Conservation (phyloP, 805 yeast species). For the Metschnikowia dekortorum region DNA sequence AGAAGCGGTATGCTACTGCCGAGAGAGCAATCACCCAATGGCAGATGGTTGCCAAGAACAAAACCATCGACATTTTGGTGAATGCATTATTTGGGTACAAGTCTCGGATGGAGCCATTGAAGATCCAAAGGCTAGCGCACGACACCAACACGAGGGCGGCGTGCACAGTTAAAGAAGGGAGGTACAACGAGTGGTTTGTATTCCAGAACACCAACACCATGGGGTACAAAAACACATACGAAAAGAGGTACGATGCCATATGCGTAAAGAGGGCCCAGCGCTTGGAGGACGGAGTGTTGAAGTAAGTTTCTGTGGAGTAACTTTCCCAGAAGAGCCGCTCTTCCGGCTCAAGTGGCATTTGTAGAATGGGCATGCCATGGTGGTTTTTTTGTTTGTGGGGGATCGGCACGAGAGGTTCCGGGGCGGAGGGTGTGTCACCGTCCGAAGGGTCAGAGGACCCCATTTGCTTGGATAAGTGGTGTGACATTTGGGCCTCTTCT, state of each 20-base stretch:
- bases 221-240: slow-evolving; percentile 63
- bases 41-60: slow-evolving; percentile 47
- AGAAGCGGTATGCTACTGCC: slow-evolving; percentile 40
- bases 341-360: slow-evolving; percentile 61
- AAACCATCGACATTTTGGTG: slow-evolving; percentile 56
- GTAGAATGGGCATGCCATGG: slow-evolving; percentile 75
- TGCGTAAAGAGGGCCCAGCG: slow-evolving; percentile 55
- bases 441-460: background rate
- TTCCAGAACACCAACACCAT: slow-evolving; percentile 60
- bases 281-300: slow-evolving; percentile 49
- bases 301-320: slow-evolving; percentile 74
- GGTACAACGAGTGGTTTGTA: slow-evolving; percentile 45
- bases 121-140: slow-evolving; percentile 51
- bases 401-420: slow-evolving; percentile 18
- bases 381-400: slow-evolving; percentile 38
- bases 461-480: background rate
- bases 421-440: background rate
- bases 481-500: background rate
- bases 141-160: slow-evolving; percentile 45
- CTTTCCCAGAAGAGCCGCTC: slow-evolving; percentile 74
- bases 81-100: slow-evolving; percentile 79
- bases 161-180: slow-evolving; percentile 35
- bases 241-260: slow-evolving; percentile 36
- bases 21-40: slow-evolving; percentile 57
- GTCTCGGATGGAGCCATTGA: slow-evolving; percentile 52